A percentile compares a stretch with the other conserved stretches of the same genome.
Conservation (phyloP, 1,139 yeast species). For the Blastobotrys illinoisensis region DNA sequence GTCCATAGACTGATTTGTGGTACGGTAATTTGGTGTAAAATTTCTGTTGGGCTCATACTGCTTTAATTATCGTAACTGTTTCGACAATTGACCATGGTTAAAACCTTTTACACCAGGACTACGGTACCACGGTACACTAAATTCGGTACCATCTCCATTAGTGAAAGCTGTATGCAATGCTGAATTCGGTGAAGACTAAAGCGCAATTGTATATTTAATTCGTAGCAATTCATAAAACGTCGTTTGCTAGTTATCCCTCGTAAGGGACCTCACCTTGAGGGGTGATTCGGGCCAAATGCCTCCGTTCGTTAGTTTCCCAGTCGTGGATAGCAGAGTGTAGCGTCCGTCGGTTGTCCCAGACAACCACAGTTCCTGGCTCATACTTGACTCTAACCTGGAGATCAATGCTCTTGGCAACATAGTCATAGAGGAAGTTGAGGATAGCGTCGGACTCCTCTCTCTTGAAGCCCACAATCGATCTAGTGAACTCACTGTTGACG, state of each 20-base stretch:
- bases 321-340: slow-evolving; percentile 36
- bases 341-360: slow-evolving; percentile 67
- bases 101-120: too few relatives aligned
- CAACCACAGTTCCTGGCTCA: slow-evolving; percentile 52
- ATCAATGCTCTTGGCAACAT: slow-evolving; percentile 42
- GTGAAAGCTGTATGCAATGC: too few relatives aligned
- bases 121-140: too few relatives aligned
- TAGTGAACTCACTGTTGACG: slow-evolving; percentile 50
- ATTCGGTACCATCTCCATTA: too few relatives aligned
- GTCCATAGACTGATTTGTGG: too few relatives aligned
- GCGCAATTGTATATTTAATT: too few relatives aligned
- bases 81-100: too few relatives aligned
- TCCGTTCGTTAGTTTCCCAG: slow-evolving; percentile 17
- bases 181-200: too few relatives aligned
- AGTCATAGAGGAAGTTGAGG: slow-evolving; percentile 46
- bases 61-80: too few relatives aligned
- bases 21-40: too few relatives aligned
- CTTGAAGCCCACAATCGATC: slow-evolving; percentile 51
- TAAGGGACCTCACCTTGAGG: slow-evolving; percentile 31
- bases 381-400: slow-evolving; percentile 53
- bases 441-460: slow-evolving; percentile 50
- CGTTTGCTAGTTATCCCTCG: not conserved
- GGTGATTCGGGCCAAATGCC: slow-evolving; percentile 31
- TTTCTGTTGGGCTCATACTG: too few relatives aligned
- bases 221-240: too few relatives aligned